Evolutionary conservation across 2,329 filamentous ascomycete species (phyloP).

Genomic region (Phialophora macrospora): DNA sequence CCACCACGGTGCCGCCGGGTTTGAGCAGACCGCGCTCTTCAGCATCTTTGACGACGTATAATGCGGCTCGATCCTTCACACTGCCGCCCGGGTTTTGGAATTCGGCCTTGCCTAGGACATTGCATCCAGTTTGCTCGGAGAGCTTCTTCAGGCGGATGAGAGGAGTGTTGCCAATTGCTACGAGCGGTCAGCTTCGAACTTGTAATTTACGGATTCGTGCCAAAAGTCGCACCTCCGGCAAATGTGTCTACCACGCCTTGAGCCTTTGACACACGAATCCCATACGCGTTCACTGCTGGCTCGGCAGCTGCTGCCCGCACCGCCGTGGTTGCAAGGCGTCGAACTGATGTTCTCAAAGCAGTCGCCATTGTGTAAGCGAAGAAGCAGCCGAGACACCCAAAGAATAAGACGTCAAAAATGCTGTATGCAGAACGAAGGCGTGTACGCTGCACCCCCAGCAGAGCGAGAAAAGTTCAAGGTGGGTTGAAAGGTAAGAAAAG

Average conservation of each 20-base stretch:
- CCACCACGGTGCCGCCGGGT: conserved; percentile 90
- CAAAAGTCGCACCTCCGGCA: conserved; percentile 69
- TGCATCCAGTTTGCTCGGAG: conserved; percentile 89
- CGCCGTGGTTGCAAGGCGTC: conserved; percentile 69
- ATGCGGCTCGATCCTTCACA: conserved; percentile 93
- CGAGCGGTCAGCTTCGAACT: conserved; percentile 4
- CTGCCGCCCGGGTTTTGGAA: conserved; percentile 98
- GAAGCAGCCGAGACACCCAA: background rate
- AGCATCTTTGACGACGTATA: conserved; percentile 92
- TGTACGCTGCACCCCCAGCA: background rate
- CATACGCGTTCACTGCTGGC: conserved; percentile 53
- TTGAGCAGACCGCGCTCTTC: conserved; percentile 83
- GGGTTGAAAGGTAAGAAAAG: conserved; percentile 5
- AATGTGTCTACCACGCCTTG: conserved; percentile 80
- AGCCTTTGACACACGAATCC: conserved; percentile 74
- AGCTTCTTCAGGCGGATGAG: conserved; percentile 87
- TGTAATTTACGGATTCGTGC: background rate
- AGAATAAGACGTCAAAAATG: background rate
- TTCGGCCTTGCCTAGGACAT: conserved; percentile 93
- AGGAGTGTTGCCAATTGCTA: conserved; percentile 96
- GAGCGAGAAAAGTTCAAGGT: background rate
- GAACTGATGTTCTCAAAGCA: conserved; percentile 40
- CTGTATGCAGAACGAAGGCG: background rate
- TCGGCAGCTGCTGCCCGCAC: conserved; percentile 57
- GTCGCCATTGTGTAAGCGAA: conserved; percentile 30